phyloP scores from a whole-genome alignment of 805 yeast genomes.

The Lachancea dasiensis region DNA sequence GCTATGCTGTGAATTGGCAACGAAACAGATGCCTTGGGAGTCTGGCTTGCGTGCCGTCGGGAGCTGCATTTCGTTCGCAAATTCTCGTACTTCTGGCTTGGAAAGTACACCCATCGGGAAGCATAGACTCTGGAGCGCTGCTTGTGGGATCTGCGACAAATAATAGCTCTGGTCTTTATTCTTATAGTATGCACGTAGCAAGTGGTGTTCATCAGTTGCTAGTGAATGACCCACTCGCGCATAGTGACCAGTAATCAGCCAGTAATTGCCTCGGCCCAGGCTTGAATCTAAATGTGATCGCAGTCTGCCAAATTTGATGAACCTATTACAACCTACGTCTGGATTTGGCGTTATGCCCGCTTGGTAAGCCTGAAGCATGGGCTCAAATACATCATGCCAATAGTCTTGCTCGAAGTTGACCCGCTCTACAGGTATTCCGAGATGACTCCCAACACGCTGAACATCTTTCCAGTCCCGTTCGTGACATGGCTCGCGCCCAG shows the following conservation, averaged over 20 bases:
- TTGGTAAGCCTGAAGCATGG: slow-evolving; percentile 73
- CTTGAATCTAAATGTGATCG: slow-evolving; percentile 44
- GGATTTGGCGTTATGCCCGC: slow-evolving; percentile 89
- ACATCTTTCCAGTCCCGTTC: slow-evolving; percentile 91
- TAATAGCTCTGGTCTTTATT: slow-evolving; percentile 90
- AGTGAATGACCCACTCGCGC: slow-evolving; percentile 49
- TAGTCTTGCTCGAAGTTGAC: slow-evolving; percentile 86
- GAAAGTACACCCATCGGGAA: slow-evolving; percentile 77
- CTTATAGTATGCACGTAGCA: slow-evolving; percentile 52
- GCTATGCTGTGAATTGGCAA: slow-evolving; percentile 51
- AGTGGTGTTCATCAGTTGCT: slow-evolving; percentile 27
- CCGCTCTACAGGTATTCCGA: slow-evolving; percentile 64
- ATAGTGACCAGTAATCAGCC: slow-evolving; percentile 90
- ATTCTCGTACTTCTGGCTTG: slow-evolving; percentile 66
- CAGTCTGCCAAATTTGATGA: slow-evolving; percentile 82
- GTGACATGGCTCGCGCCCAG: slow-evolving; percentile 55
- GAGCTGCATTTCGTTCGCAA: slow-evolving; percentile 52
- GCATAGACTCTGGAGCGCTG: slow-evolving; percentile 43
- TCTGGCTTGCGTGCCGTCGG: slow-evolving; percentile 78
- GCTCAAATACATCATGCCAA: slow-evolving; percentile 88
- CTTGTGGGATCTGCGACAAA: slow-evolving; percentile 56
- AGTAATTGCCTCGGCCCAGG: slow-evolving; percentile 46
- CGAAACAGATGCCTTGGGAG: slow-evolving; percentile 93
- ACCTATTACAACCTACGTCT: slow-evolving; percentile 79
- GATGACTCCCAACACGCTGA: slow-evolving; percentile 49